A percentile compares a stretch with the other conserved stretches of the same genome.
Conservation (phyloP, 306 rosid species). For the Casuarina glauca region DNA sequence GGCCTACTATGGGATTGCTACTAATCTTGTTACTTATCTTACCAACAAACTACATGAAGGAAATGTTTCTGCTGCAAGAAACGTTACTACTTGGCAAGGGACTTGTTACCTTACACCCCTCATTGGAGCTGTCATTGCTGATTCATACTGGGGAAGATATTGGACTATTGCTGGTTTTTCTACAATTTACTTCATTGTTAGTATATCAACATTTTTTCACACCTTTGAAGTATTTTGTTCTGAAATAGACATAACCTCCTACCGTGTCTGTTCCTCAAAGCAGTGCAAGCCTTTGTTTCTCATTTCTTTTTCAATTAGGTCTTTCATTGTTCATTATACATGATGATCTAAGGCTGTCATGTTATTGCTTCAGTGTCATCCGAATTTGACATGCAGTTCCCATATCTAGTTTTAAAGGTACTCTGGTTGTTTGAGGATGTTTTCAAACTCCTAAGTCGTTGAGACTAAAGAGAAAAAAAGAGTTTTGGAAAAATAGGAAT, state of each 20-base stretch:
- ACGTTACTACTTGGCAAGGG: slow-evolving; percentile 36
- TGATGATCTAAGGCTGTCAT: not conserved
- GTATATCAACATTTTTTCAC: not conserved
- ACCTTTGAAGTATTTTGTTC: not conserved
- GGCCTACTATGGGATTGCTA: slow-evolving; percentile 29
- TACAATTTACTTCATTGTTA: slow-evolving; percentile 29
- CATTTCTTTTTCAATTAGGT: slow-evolving; percentile 11
- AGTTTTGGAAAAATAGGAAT: not conserved
- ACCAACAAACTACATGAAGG: slow-evolving; percentile 31
- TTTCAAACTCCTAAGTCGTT: not conserved
- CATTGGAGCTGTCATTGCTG: slow-evolving; percentile 34
- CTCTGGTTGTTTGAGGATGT: slow-evolving; percentile 2
- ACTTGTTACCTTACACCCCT: slow-evolving; percentile 39
- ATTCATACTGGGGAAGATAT: slow-evolving; percentile 40
- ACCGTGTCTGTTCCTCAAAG: not conserved
- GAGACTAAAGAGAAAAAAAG: not conserved
- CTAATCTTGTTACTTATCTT: slow-evolving; percentile 38
- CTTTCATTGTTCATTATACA: not conserved
- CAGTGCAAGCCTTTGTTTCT: not conserved
- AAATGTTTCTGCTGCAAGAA: slow-evolving; percentile 37
- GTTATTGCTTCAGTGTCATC: not conserved
- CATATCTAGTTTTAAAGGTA: not conserved
- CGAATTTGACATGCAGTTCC: not conserved
- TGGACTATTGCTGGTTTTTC: slow-evolving; percentile 39
- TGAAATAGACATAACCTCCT: not conserved